Conservation (phyloP, 495 filamentous ascomycete species). For the Penicillium bialowiezense region DNA sequence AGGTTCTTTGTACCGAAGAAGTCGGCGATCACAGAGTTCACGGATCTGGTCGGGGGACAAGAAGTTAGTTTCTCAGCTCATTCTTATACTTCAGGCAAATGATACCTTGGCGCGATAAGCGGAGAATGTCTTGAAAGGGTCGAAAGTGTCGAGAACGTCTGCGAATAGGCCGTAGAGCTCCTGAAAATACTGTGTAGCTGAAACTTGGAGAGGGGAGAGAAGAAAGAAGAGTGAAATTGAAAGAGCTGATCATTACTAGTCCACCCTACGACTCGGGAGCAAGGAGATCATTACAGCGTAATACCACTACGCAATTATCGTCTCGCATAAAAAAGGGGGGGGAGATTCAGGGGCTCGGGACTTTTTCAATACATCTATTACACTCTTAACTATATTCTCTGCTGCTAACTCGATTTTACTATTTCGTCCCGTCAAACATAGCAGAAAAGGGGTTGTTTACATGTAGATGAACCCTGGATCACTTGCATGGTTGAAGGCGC, state of each 20-base stretch:
- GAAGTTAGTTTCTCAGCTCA: not conserved
- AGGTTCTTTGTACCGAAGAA: not conserved
- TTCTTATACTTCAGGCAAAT: not conserved
- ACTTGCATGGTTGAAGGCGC: too few relatives aligned
- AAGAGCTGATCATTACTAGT: conserved; percentile 3
- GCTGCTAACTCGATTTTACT: not conserved
- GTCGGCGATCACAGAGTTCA: not conserved
- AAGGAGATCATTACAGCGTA: not conserved
- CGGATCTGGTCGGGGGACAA: not conserved
- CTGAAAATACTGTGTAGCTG: too few relatives aligned
- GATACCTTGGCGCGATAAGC: not conserved
- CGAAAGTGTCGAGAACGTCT: conserved; percentile 1
- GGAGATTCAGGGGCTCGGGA: not conserved
- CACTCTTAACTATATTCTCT: not conserved
- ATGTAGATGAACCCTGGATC: too few relatives aligned
- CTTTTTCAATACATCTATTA: not conserved
- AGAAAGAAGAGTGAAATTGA: conserved; percentile 1
- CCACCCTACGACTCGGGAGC: not conserved
- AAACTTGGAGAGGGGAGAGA: conserved; percentile 15
- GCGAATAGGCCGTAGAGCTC: too few relatives aligned
- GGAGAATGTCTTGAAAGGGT: not conserved
- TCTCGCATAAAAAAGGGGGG: not conserved
- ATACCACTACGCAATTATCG: not conserved
- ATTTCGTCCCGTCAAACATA: not conserved
- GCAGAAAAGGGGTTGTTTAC: not conserved